Base-by-base conservation (phyloP, 495 filamentous ascomycete genomes). In the Aspergillus indologenus region DNA sequence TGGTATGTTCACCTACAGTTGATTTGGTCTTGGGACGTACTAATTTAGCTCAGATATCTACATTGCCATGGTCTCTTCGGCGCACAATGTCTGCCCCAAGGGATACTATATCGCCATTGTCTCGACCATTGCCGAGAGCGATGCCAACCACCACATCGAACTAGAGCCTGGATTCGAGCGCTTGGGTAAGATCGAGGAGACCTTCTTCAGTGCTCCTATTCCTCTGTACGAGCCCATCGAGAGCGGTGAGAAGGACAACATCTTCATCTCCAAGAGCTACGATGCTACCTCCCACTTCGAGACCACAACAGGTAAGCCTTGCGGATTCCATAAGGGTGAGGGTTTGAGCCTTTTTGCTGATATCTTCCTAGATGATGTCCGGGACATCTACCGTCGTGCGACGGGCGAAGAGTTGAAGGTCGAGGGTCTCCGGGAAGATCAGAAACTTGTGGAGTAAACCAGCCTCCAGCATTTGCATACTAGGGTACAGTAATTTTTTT, bases 101-200 rank as follows among this genome's bases (percentile, higher is more conserved):
- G 94, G 92, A 45, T 98, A 97, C 83, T 98, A 96, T 79, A 91
- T 99, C 64, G 95, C 94, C 60, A 97, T 96, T 64, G 92, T 99
- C 54, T 96, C 91, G 51, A 99, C 95, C 58, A 96, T 99, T 63
- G 90, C 96, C 64, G 94, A 99, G 81, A 87, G 85, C 44, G 78
- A 85, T 60, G 86, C 88, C 59, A 98, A 99, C 81, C 92, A 95
- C 76, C 95, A 98, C 72, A 73, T 96, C 23, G 94, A 99, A 77
- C 86, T 99, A 4, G 88, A 92, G 71, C 87, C 92, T 21, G 94
- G 94, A 57, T 89, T 99, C 61, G 92, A 98, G 69, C 86, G 94
- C 58, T 87, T 99, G 23, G 94, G 95, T 59, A 83, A 83, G 62
- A 94, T 96, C 61, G 92, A 98, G 75, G 95, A 98, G 82, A 94